Base-by-base conservation (phyloP, 352 stramenopile genomes). In the Globisporangium orthogonon region DNA sequence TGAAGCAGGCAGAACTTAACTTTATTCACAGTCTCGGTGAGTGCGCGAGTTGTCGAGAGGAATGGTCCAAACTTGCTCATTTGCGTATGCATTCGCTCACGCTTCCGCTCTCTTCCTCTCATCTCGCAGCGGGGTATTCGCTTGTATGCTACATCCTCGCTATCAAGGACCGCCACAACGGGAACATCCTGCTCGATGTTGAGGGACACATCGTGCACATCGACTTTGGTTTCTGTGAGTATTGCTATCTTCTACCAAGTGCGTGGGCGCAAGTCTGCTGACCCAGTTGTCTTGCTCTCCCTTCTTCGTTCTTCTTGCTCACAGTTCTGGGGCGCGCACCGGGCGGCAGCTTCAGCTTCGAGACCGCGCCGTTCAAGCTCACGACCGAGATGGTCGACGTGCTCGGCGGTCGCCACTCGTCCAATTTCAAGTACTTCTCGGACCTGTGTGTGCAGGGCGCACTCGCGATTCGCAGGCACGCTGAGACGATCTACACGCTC, bases 121-220 rank as follows among this genome's bases (percentile, higher is more conserved):
- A 89, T 60, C 80, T 70, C 58, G 52, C 91, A 78, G 97, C 95
- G 23, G 97, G 89, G 41, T 99, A 99, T 73, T 98, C 93, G 29
- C 87, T 99, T 33, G 90, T 99, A 31, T 98, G 87, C 58, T 99
- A 99, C 71, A 84, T 99, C 37, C 76, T 99, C 15, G 90, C 92
- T 14, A 87, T 99, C 67, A 99, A 99, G 65, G 97, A 99, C 71
- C 86, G 96, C 7, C 97, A 99, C 82, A 99, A 99, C 67, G 97
- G 96, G 44, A 99, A 99, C 69, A 98, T 99, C 58, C 96, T 99
- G 84, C 92, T 99, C 51, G 96, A 99, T 65, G 93, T 90, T 14
- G 80, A 96, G 60, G 97, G 97, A 5, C 95, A 98, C 63, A 74
- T 99, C 29, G 88, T 99, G 39, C 96, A 99, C 76, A 99, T 99